Conservation (phyloP, 1,284 basidiomycete species). For the Microbotryum silenes-acaulis region DNA sequence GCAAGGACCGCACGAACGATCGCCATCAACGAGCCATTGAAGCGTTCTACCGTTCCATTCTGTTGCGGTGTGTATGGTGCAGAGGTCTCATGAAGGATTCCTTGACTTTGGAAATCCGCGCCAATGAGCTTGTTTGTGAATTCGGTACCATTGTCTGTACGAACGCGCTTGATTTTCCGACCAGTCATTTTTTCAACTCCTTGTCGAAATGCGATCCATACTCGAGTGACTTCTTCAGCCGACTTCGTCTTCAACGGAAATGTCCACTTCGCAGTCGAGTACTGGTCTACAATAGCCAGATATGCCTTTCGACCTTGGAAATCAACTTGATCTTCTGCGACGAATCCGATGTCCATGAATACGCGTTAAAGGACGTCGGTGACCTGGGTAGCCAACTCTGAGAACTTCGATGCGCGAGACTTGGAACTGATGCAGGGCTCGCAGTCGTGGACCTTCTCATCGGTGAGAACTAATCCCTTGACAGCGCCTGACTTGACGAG, state of each 20-base stretch:
- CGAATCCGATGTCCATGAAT: not conserved
- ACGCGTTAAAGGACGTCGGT: not conserved
- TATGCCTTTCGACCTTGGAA: no score
- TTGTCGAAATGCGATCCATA: no score
- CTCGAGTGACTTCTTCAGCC: no score
- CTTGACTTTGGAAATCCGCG: not conserved
- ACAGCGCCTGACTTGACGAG: not conserved
- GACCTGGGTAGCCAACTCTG: not conserved
- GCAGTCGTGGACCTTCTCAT: not conserved
- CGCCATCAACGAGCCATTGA: not conserved
- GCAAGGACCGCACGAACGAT: not conserved
- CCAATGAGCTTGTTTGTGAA: constrained; percentile 7
- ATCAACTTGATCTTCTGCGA: no score
- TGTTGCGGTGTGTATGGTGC: constrained; percentile 14
- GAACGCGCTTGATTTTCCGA: constrained; percentile 38
- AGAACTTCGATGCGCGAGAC: not conserved
- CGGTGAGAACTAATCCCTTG: not conserved
- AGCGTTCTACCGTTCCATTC: constrained; percentile 6
- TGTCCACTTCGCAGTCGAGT: no score
- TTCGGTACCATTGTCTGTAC: constrained; percentile 22
- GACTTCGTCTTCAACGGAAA: no score
- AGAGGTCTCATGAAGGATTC: constrained; percentile 11
- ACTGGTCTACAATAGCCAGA: no score
- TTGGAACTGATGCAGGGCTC: not conserved
- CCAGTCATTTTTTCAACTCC: constrained; percentile 33